These are phyloP conservation scores for Sutorius eximius DNA, from an alignment of 1,284 basidiomycete species.

Conservation along the genomic window DNA sequence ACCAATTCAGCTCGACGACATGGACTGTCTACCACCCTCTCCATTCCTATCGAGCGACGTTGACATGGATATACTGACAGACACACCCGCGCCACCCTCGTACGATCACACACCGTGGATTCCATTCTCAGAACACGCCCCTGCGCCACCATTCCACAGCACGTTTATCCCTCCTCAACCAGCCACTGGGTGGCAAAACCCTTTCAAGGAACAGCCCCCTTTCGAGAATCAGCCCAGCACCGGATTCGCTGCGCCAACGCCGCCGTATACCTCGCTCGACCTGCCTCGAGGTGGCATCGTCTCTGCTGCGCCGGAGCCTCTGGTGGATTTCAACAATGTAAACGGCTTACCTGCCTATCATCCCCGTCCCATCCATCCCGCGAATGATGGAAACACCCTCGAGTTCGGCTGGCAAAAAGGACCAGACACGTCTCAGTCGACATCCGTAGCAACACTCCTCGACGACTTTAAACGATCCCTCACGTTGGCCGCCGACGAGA, in stretches of 20 bases:
- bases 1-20: conserved; percentile 8
- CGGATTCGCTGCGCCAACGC: neutral
- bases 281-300: neutral
- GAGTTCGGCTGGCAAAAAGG: neutral
- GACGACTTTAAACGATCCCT: conserved; percentile 12
- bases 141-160: neutral
- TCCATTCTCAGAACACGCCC: neutral
- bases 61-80: conserved; percentile 15
- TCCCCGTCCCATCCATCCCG: neutral
- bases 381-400: neutral
- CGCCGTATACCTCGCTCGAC: neutral
- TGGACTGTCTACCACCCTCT: conserved; percentile 18
- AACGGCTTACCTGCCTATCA: neutral
- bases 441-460: conserved; percentile 4
- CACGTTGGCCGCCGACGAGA: conserved; percentile 1
- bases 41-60: conserved; percentile 5
- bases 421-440: neutral
- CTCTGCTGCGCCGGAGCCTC: neutral
- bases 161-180: neutral
- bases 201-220: conserved; percentile 1
- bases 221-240: neutral
- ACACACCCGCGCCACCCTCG: conserved; percentile 1
- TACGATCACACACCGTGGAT: conserved; percentile 5
- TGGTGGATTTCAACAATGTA: neutral
- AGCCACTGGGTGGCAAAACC: neutral